phyloP scores from a whole-genome alignment of 23 red algal species.

The Porphyridium purpureum region DNA sequence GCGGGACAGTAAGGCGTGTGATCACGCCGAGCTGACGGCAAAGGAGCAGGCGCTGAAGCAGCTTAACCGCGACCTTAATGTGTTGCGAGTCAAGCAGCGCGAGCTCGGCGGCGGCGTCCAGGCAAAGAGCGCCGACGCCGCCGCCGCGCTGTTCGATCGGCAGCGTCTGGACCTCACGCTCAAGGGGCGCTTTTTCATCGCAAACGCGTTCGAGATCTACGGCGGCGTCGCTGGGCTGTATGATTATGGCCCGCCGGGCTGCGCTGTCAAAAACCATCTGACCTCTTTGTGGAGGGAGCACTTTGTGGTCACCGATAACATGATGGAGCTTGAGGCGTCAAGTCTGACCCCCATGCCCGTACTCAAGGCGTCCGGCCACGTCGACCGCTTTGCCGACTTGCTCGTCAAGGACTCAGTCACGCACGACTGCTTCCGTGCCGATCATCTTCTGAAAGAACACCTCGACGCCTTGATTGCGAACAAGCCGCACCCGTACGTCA shows the following conservation, averaged over 20 bases:
- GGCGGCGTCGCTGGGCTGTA: constrained; percentile 89
- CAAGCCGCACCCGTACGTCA: no score
- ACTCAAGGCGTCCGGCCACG: constrained; percentile 76
- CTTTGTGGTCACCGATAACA: constrained; percentile 86
- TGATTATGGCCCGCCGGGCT: constrained; percentile 95
- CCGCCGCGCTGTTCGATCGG: constrained; percentile 5
- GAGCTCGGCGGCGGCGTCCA: not conserved
- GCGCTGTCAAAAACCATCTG: constrained; percentile 80
- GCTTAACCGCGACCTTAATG: constrained; percentile 3
- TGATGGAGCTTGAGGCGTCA: constrained; percentile 86
- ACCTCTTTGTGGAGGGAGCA: constrained; percentile 73
- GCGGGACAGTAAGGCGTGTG: not conserved
- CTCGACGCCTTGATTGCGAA: constrained; percentile 14
- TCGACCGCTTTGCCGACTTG: constrained; percentile 84
- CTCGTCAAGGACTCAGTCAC: constrained; percentile 74
- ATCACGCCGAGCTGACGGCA: not conserved
- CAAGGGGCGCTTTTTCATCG: constrained; percentile 75
- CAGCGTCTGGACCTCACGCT: constrained; percentile 41
- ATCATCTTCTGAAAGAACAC: constrained; percentile 77
- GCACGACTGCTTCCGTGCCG: constrained; percentile 52
- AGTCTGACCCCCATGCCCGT: constrained; percentile 78
- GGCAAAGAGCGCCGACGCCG: not conserved
- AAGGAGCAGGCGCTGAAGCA: constrained; percentile 4
- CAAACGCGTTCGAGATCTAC: constrained; percentile 94
- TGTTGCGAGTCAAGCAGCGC: not conserved